Base-by-base conservation (phyloP, 441 rosid genomes). In the Francoa sonchifolia region DNA sequence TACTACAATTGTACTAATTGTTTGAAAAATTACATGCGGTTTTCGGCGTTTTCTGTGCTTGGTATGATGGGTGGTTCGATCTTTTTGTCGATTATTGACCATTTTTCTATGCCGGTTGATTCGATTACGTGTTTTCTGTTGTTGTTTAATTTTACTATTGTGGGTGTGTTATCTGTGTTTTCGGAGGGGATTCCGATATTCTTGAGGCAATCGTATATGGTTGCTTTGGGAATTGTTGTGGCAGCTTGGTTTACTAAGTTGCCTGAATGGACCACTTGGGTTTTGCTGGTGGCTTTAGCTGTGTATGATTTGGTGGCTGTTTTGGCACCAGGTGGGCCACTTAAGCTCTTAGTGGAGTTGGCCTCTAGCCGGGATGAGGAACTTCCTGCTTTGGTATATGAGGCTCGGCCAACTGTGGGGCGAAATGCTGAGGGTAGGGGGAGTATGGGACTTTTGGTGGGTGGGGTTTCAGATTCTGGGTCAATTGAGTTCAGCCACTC, bases 241-340 rank as follows among this genome's bases (percentile, higher is more conserved):
- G 98, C 98, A 0, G 74, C 82, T 43, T 89, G 94, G 96, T 85
- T 89, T 58, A 76, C 98, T 1, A 82, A 79, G 49, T 45, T 89
- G 45, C 98, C 96, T 0, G 96, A 89, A 32, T 85, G 96, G 98
- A 89, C 94, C 48, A 89, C 96, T 0, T 89, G 98, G 98, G 62
- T 54, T 52, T 62, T 82, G 61, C 62, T 89, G 31, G 80, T 89
- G 43, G 96, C 96, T 19, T 36, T 89, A 53, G 98, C 96, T 52
- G 21, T 79, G 22, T 89, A 89, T 65, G 98, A 89, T 65, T 44
- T 89, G 65, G 84, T 71, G 18, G 98, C 96, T 11, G 98, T 89
- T 59, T 65, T 89, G 57, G 92, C 85, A 2, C 98, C 98, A 19
- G 89, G 96, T 33, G 98, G 98, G 1, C 98, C 98, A 1, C 98